A percentile compares a stretch with the other conserved stretches of the same genome.
Conservation (phyloP, 805 yeast species). For the Saccharomycopsis guyanensis region DNA sequence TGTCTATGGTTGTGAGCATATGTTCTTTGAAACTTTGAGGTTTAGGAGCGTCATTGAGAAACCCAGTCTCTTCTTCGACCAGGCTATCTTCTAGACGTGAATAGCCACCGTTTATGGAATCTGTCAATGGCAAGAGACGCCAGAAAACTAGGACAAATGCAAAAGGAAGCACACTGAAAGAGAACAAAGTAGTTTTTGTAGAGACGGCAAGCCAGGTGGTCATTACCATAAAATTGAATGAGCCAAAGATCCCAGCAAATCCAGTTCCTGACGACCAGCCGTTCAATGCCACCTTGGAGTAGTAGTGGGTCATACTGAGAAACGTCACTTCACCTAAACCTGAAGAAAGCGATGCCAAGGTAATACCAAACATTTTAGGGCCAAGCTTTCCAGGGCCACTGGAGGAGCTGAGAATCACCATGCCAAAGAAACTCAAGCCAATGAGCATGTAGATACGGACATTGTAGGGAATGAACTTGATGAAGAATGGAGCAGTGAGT, state of each 20-base stretch:
- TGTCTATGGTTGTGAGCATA: conserved; percentile 25
- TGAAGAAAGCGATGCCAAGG: conserved; percentile 72
- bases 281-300: conserved; percentile 50
- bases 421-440: conserved; percentile 57
- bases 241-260: conserved; percentile 86
- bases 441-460: conserved; percentile 49
- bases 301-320: conserved; percentile 77
- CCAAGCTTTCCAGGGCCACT: conserved; percentile 26
- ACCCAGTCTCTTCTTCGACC: background rate
- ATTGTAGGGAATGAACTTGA: conserved; percentile 56
- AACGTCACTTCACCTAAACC: conserved; percentile 92
- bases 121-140: conserved; percentile 14
- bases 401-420: conserved; percentile 44
- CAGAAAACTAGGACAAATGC: conserved; percentile 36
- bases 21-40: conserved; percentile 18
- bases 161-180: conserved; percentile 51
- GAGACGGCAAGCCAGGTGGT: conserved; percentile 61
- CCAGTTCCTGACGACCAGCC: conserved; percentile 97
- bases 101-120: conserved; percentile 11
- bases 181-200: conserved; percentile 45
- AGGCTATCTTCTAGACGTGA: background rate
- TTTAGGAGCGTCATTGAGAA: background rate
- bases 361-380: conserved; percentile 56
- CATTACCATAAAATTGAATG: conserved; percentile 58
- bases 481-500: conserved; percentile 67